Percentiles rank a stretch among this genome's conserved stretches.
Conservation (phyloP, 441 rosid species). For the Cnidoscolus chayamansa region DNA sequence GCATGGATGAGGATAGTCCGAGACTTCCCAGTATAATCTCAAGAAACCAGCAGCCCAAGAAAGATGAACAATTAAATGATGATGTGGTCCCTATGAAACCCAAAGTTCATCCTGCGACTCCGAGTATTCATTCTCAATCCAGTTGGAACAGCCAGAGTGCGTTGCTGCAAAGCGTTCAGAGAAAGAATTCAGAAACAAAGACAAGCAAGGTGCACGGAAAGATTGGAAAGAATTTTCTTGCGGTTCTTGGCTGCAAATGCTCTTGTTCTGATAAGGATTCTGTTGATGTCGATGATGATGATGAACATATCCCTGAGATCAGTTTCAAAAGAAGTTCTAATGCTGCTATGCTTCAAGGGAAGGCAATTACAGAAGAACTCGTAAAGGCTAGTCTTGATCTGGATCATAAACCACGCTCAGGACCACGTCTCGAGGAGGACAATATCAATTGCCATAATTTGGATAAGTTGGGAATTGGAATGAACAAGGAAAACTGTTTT, state of each 20-base stretch:
- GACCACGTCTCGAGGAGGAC: conserved; percentile 27
- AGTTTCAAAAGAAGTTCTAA: conserved; percentile 41
- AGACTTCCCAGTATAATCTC: conserved; percentile 32
- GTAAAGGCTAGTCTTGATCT: conserved; percentile 13
- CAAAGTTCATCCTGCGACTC: conserved; percentile 37
- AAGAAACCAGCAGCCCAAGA: conserved; percentile 20
- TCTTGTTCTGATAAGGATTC: conserved; percentile 57
- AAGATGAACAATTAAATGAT: conserved; percentile 23
- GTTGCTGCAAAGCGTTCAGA: conserved; percentile 38
- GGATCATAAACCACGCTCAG: conserved; percentile 17
- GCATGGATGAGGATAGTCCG: conserved; percentile 46
- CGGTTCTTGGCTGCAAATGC: conserved; percentile 61
- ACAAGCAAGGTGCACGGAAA: conserved; percentile 31
- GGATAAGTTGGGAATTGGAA: conserved; percentile 19
- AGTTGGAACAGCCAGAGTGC: conserved; percentile 77
- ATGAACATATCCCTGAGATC: conserved; percentile 42
- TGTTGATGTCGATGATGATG: conserved; percentile 44
- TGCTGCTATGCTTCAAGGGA: conserved; percentile 22
- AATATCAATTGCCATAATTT: background rate
- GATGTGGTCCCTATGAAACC: conserved; percentile 19
- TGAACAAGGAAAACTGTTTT: conserved; percentile 27
- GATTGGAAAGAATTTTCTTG: conserved; percentile 38
- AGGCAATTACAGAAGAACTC: conserved; percentile 11
- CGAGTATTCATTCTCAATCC: conserved; percentile 50
- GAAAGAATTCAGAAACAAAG: conserved; percentile 28